Conservation (phyloP, 345 rosid genomes). For the Eucalyptus curtisii region DNA sequence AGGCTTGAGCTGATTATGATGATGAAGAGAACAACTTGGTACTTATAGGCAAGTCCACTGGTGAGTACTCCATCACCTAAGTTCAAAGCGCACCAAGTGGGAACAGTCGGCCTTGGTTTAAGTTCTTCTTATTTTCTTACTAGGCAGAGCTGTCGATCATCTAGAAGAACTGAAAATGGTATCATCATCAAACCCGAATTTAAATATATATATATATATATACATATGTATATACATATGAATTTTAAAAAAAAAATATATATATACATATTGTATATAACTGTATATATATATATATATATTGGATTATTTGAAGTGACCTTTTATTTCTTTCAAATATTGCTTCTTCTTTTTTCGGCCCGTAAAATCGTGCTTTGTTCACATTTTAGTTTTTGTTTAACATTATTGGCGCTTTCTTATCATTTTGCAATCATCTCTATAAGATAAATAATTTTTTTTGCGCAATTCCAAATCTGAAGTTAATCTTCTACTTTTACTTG, state of each 20-base stretch:
- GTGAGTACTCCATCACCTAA: too few species aligned
- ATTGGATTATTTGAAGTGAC: background rate
- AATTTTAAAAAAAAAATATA: too few species aligned
- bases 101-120: too few species aligned
- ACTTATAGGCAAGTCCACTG: too few species aligned
- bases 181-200: background rate
- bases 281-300: too few species aligned
- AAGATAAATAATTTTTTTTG: background rate
- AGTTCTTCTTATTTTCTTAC: accelerated
- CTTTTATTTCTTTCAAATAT: too few species aligned
- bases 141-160: background rate
- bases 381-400: too few species aligned
- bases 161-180: background rate
- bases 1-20: background rate
- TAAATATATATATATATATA: too few species aligned
- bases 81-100: too few species aligned
- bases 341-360: too few species aligned
- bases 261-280: too few species aligned
- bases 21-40: background rate
- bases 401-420: background rate
- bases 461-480: background rate
- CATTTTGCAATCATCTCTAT: background rate
- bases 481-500: background rate
- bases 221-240: too few species aligned
- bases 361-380: background rate